Conservation (phyloP, 495 filamentous ascomycete genomes). For the Podospora tetraspora region DNA sequence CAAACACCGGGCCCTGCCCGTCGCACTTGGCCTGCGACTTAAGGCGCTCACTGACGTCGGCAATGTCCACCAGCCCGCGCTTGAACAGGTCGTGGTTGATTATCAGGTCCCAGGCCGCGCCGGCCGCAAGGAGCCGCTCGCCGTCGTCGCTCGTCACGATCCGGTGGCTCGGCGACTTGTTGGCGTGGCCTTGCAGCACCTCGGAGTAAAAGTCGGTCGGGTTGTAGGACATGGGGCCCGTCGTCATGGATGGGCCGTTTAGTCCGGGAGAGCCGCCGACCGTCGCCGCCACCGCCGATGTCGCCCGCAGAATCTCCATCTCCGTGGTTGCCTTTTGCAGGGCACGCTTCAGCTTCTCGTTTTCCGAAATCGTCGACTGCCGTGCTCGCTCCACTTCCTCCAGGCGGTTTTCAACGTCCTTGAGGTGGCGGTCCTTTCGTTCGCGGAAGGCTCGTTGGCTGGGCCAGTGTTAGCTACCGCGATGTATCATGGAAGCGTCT, state of each 20-base stretch:
- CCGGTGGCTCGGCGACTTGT: conserved; percentile 61
- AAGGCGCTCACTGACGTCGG: conserved; percentile 66
- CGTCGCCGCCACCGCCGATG: conserved; percentile 40
- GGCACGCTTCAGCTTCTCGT: conserved; percentile 77
- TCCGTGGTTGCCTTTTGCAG: conserved; percentile 76
- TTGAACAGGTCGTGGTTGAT: conserved; percentile 76
- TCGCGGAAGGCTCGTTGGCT: conserved; percentile 97
- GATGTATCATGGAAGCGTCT: neutral
- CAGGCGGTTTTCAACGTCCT: conserved; percentile 85
- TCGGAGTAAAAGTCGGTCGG: conserved; percentile 65
- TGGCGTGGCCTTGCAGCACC: conserved; percentile 49
- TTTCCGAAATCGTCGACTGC: conserved; percentile 51
- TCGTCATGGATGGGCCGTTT: conserved; percentile 32
- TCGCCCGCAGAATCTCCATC: conserved; percentile 90
- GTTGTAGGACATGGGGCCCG: conserved; percentile 69
- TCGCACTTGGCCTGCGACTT: conserved; percentile 78
- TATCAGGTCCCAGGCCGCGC: conserved; percentile 87
- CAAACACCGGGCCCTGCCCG: conserved; percentile 85
- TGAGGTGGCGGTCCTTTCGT: conserved; percentile 89
- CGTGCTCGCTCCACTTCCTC: conserved; percentile 58
- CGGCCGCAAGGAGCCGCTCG: conserved; percentile 71
- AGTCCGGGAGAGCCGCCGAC: conserved; percentile 23
- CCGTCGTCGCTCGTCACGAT: conserved; percentile 63
- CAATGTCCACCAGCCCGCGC: conserved; percentile 78
- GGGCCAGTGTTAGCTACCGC: neutral